Base-by-base conservation (phyloP, 75 land plant species). In the Cryptomeria japonica region DNA sequence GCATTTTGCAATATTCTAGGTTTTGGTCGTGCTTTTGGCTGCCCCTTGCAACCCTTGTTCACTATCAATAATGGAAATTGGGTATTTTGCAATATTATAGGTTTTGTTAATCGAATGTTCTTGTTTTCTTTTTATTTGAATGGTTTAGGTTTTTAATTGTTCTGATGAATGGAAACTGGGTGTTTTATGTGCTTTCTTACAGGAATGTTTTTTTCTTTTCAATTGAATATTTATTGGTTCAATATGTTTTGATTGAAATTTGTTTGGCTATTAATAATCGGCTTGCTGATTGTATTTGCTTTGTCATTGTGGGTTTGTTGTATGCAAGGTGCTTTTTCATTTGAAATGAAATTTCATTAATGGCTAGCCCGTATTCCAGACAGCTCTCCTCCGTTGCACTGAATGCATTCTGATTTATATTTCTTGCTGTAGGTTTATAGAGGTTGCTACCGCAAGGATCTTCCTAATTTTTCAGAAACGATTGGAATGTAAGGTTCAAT, bases 401-500 rank as follows among this genome's bases (percentile, higher is more conserved):
- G 37, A 25, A 64, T 75, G 37, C 14, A 6, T 75, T 75, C 77
- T 75, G 77, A 75, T 75, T 34, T 75, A 3, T n/a, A 44, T 42
- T 82, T 13, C 84, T 82, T 82, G 47, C 42, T 82, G 84, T 46
- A 82, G 84, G 49, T 46, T n/a, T 25, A 82, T 12, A 34, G 37
- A 75, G 37, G 34, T 82, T 28, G n/a, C 84, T 44, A 46, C 47
- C 10, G 14, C 32, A 41, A 82, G 84, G 84, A 28, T 41, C 46
- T 82, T 82, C 16, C 84, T 82, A 28, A n/a, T 82, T 28, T 82
- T 44, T 44, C 84, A 44, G 84, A 10, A 82, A 82, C 51, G 15
- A 82, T 42, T 82, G 84, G 84, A 82, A 39, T 11, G 51, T 82
- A 82, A 44, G 47, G 39, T 82, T 82, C 31, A 82, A 46, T 25